Evolutionary conservation across 805 yeast species (phyloP).

Genomic region (Ogataea thermomethanolica): DNA sequence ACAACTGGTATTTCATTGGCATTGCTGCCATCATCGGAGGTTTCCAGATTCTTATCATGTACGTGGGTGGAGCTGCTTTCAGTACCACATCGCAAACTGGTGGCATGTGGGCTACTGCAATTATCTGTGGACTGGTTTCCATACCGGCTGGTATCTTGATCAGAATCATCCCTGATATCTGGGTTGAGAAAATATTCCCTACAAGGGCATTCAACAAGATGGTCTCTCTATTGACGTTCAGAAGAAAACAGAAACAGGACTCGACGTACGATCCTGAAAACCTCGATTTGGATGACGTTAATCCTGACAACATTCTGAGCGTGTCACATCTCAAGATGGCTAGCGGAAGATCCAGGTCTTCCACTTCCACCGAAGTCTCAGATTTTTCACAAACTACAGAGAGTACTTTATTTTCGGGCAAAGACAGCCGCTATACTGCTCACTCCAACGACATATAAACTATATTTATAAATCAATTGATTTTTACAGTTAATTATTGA

Average conservation of each 20-base stretch:
- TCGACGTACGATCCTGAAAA: conserved; percentile 1
- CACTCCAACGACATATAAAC: conserved; percentile 4
- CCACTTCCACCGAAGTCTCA: conserved; percentile 15
- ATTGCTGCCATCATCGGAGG: conserved; percentile 77
- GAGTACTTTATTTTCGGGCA: conserved; percentile 16
- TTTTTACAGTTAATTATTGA: not conserved
- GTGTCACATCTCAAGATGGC: conserved; percentile 13
- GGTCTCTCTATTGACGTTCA: conserved; percentile 22
- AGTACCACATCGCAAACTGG: conserved; percentile 76
- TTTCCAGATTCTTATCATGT: conserved; percentile 87
- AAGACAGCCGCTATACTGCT: conserved; percentile 5
- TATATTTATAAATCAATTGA: not conserved
- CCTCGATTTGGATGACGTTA: conserved; percentile 8
- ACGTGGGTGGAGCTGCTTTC: conserved; percentile 96
- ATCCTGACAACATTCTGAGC: conserved; percentile 18
- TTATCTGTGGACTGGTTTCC: conserved; percentile 75
- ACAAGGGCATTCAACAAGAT: conserved; percentile 41
- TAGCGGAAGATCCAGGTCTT: conserved; percentile 20
- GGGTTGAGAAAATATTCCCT: conserved; percentile 68
- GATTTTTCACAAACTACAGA: conserved; percentile 19
- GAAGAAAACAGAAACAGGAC: conserved; percentile 13
- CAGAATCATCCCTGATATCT: conserved; percentile 78
- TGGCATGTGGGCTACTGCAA: conserved; percentile 85
- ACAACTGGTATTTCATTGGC: conserved; percentile 76
- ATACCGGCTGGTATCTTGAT: conserved; percentile 76